phyloP scores from a whole-genome alignment of 768 basidiomycete genomes.

The Omphalotus guepiniiformis region DNA sequence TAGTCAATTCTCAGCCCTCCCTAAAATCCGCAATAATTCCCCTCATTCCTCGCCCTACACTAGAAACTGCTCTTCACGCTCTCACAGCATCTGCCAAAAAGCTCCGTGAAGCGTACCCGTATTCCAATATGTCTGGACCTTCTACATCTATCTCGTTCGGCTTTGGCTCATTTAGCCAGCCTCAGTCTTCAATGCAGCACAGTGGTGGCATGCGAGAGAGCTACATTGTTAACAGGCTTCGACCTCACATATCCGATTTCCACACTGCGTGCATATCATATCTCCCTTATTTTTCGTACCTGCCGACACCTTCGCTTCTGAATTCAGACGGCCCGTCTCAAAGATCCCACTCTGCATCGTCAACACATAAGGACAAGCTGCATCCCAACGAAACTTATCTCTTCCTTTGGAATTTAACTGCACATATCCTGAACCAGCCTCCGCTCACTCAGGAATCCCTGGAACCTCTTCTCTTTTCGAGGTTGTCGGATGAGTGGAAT shows the following conservation, averaged over 20 bases:
- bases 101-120: conserved; percentile 80
- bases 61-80: conserved; percentile 69
- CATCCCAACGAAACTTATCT: conserved; percentile 73
- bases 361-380: conserved; percentile 57
- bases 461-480: conserved; percentile 53
- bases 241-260: conserved; percentile 73
- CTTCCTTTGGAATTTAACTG: conserved; percentile 65
- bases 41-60: conserved; percentile 80
- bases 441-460: conserved; percentile 59
- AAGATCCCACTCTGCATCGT: conserved; percentile 38
- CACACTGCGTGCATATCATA: conserved; percentile 76
- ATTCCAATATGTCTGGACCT: conserved; percentile 50
- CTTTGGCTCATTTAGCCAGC: conserved; percentile 21
- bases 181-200: conserved; percentile 14
- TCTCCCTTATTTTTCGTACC: conserved; percentile 78
- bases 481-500: conserved; percentile 70
- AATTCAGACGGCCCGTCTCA: conserved; percentile 20
- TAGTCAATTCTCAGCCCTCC: conserved; percentile 63
- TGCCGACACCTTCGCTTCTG: conserved; percentile 26
- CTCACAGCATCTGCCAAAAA: conserved; percentile 65
- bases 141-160: conserved; percentile 13
- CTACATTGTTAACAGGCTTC: conserved; percentile 71
- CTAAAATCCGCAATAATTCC: conserved; percentile 70
- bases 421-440: conserved; percentile 66
- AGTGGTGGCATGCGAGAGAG: conserved; percentile 70